Evolutionary conservation across 495 filamentous ascomycete genomes (phyloP).

Genomic region (Chaetomium fimeti): DNA sequence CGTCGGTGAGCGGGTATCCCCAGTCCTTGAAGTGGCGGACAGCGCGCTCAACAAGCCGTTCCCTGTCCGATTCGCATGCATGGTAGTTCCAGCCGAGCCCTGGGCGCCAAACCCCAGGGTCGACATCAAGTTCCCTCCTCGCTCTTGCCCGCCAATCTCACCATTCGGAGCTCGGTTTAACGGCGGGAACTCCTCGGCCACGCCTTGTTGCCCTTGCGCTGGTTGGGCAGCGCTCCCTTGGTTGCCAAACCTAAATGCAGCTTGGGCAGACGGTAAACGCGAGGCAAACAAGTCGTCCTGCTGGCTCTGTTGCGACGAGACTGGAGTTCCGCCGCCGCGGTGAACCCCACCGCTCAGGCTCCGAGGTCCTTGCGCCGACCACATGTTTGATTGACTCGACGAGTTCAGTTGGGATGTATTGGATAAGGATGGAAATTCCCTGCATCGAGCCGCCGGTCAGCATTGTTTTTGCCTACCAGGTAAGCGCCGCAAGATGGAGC

Average conservation of each 20-base stretch:
- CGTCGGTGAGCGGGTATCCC: constrained; percentile 45
- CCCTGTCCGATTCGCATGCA: constrained; percentile 39
- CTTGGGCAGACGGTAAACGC: constrained; percentile 56
- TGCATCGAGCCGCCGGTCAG: constrained; percentile 36
- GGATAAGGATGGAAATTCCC: constrained; percentile 82
- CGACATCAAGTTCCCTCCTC: constrained; percentile 61
- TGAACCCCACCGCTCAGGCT: constrained; percentile 58
- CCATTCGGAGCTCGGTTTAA: constrained; percentile 68
- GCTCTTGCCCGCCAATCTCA: constrained; percentile 68
- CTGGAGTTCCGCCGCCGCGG: constrained; percentile 60
- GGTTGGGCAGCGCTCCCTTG: constrained; percentile 55
- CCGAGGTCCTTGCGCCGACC: constrained; percentile 54
- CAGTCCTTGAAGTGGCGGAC: constrained; percentile 49
- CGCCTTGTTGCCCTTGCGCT: constrained; percentile 64
- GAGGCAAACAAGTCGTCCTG: constrained; percentile 62
- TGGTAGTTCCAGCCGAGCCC: constrained; percentile 32
- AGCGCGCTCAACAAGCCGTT: constrained; percentile 61
- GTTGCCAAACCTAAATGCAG: constrained; percentile 56
- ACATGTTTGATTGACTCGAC: constrained; percentile 51
- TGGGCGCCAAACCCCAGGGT: constrained; percentile 60
- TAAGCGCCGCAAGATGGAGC: neutral
- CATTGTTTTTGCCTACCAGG: neutral
- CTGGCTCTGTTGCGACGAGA: constrained; percentile 52
- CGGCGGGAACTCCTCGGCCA: constrained; percentile 82
- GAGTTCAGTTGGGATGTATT: constrained; percentile 62